Evolutionary conservation across 2,329 filamentous ascomycete species (phyloP).

Genomic region (Diaporthe australafricana): DNA sequence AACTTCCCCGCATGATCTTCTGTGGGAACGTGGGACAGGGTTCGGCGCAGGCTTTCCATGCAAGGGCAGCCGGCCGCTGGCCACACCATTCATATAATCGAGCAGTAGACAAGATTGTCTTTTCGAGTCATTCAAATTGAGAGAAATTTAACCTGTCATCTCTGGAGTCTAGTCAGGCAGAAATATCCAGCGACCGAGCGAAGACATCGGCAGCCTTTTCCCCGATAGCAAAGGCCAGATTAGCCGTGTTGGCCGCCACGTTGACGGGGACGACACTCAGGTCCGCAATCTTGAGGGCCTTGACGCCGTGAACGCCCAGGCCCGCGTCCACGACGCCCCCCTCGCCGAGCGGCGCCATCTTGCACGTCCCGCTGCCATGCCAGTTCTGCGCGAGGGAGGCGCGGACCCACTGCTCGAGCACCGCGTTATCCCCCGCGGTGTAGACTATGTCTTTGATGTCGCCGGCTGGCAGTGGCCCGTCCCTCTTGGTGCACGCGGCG

Average conservation of each 20-base stretch:
- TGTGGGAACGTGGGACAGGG: not conserved
- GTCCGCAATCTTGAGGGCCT: not conserved
- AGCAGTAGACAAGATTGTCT: no score
- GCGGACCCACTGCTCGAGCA: slow-evolving; percentile 56
- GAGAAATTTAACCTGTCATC: no score
- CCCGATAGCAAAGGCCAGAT: slow-evolving; percentile 55
- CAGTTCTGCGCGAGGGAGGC: slow-evolving; percentile 53
- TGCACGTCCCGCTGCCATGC: slow-evolving; percentile 58
- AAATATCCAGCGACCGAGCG: slow-evolving; percentile 10
- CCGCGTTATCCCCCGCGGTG: slow-evolving; percentile 58
- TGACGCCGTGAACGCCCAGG: not conserved
- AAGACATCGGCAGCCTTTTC: slow-evolving; percentile 53
- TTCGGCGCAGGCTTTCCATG: not conserved
- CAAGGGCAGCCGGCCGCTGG: not conserved
- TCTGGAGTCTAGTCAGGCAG: not conserved
- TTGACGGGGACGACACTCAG: not conserved
- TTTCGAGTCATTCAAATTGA: no score
- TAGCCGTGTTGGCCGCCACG: not conserved
- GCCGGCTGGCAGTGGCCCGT: slow-evolving; percentile 40
- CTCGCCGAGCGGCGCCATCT: slow-evolving; percentile 55
- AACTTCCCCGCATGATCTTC: slow-evolving; percentile 3
- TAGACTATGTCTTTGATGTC: slow-evolving; percentile 51
- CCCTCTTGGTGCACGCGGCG: slow-evolving; percentile 49
- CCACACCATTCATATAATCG: not conserved
- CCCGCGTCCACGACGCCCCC: slow-evolving; percentile 54